Percentiles rank a stretch among this genome's conserved stretches.
Evolutionary conservation across 345 rosid genomes (phyloP).

Genomic region (Eucalyptus erythrocorys): DNA sequence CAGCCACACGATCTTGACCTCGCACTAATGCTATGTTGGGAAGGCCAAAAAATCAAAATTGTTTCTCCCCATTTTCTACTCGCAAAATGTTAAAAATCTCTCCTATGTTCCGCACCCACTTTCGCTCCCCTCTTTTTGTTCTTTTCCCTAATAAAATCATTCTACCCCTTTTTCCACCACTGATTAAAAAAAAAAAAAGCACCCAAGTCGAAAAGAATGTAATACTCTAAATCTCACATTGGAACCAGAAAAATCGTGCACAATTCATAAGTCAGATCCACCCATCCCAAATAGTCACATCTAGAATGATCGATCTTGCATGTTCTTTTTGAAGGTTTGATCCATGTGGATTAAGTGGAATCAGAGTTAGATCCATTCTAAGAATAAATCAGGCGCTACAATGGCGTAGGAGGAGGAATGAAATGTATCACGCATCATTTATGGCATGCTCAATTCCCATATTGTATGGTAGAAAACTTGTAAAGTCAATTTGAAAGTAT

Average conservation of each 20-base stretch:
- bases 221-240: not conserved
- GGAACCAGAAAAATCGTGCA: not conserved
- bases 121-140: not conserved
- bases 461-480: not conserved
- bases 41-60: no score
- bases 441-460: not conserved
- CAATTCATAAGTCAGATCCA: not conserved
- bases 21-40: not conserved
- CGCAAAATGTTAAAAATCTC: no score
- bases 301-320: not conserved
- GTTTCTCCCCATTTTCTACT: not conserved
- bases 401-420: not conserved
- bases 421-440: not conserved
- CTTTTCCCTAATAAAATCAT: not conserved
- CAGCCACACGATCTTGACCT: not conserved
- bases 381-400: rapidly evolving
- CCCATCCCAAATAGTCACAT: not conserved
- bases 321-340: not conserved
- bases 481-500: rapidly evolving
- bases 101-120: not conserved
- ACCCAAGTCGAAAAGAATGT: not conserved
- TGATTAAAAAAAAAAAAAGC: not conserved
- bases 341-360: not conserved
- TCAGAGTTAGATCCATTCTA: not conserved
- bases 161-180: not conserved